These are phyloP conservation scores for Paraleonurus japonicus DNA, from an alignment of 257 asterid species.

Conservation along the genomic window DNA sequence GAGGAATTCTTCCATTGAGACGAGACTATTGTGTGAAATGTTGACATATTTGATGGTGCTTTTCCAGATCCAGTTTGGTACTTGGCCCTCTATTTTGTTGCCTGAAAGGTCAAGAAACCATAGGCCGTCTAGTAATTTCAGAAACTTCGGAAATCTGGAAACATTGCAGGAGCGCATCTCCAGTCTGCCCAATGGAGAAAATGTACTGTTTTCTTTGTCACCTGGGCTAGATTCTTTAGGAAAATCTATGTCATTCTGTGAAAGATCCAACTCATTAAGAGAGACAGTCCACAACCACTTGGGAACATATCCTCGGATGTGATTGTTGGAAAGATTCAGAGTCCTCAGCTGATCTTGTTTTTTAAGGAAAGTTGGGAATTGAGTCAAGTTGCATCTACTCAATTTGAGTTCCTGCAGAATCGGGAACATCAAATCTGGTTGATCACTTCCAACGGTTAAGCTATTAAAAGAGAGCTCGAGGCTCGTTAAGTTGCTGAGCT, in stretches of 20 bases:
- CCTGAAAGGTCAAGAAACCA: slow-evolving; percentile 36
- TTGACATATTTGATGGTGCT: slow-evolving; percentile 26
- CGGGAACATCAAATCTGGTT: slow-evolving; percentile 27
- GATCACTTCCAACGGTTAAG: slow-evolving; percentile 23
- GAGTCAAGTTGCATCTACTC: slow-evolving; percentile 35
- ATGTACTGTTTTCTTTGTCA: background rate
- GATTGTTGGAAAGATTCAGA: slow-evolving; percentile 31
- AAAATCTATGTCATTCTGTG: slow-evolving; percentile 22
- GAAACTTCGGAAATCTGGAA: slow-evolving; percentile 24
- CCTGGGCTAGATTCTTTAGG: slow-evolving; percentile 8
- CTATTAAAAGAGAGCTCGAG: slow-evolving; percentile 29
- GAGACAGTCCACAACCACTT: slow-evolving; percentile 29
- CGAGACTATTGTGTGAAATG: slow-evolving; percentile 26
- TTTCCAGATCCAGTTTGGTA: slow-evolving; percentile 33
- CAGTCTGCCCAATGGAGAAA: slow-evolving; percentile 21
- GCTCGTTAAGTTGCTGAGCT: slow-evolving; percentile 28
- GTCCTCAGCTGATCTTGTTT: slow-evolving; percentile 20
- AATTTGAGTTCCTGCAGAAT: slow-evolving; percentile 27
- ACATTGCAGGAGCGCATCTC: slow-evolving; percentile 31
- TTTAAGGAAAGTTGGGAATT: slow-evolving; percentile 31
- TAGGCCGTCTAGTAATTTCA: slow-evolving; percentile 17
- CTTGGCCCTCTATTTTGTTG: slow-evolving; percentile 29
- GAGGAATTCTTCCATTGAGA: slow-evolving; percentile 22
- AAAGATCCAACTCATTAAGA: slow-evolving; percentile 34
- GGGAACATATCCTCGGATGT: slow-evolving; percentile 28